phyloP scores from a whole-genome alignment of 192 early-diverging fungal species.

The Entrophospora sp. region DNA sequence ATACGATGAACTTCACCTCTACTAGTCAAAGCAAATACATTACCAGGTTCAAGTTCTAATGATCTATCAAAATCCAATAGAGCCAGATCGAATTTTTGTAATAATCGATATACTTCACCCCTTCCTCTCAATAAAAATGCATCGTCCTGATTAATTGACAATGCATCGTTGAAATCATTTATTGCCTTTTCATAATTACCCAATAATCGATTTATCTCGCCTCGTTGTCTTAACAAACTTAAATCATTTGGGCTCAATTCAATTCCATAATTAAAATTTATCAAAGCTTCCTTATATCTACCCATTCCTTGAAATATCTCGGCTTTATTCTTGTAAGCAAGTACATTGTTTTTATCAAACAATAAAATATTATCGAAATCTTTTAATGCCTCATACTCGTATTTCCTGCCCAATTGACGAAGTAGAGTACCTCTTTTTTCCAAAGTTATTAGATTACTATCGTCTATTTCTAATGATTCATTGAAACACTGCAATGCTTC shows the following conservation, averaged over 20 bases:
- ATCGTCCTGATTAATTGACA: slow-evolving; percentile 2
- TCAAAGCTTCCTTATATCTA: neutral
- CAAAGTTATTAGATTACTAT: neutral
- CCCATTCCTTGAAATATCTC: neutral
- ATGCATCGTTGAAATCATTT: neutral
- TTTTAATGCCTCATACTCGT: neutral
- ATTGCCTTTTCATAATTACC: neutral
- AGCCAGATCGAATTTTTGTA: neutral
- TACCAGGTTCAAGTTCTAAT: neutral
- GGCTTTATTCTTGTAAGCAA: neutral
- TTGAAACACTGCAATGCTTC: slow-evolving; percentile 8
- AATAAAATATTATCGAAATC: slow-evolving; percentile 7
- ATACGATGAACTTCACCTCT: slow-evolving; percentile 7
- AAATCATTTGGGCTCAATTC: neutral
- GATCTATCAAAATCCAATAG: slow-evolving; percentile 4
- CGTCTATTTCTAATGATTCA: neutral
- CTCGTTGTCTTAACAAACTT: neutral
- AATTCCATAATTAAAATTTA: neutral
- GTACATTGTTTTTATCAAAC: neutral
- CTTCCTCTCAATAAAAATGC: neutral
- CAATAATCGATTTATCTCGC: neutral
- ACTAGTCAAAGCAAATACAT: neutral
- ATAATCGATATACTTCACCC: slow-evolving; percentile 4
- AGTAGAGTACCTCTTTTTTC: neutral
- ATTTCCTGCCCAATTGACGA: neutral